Percentiles rank a stretch among this genome's conserved stretches.
Conservation (phyloP, 164 flowering plant species). For the Magnolia sinica region DNA sequence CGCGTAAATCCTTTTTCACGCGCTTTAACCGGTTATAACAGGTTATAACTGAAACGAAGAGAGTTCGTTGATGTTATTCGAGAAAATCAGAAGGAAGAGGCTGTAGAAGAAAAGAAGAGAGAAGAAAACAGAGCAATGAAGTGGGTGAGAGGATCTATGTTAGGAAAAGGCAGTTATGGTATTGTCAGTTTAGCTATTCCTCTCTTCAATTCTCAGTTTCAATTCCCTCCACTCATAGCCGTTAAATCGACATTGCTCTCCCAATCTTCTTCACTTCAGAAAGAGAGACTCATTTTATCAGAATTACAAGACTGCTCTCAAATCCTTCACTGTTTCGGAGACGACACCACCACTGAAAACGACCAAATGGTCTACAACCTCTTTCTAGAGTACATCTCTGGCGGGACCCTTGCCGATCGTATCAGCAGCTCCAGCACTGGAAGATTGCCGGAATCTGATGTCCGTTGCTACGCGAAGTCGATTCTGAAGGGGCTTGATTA, state of each 20-base stretch:
- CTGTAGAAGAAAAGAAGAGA: too few relatives aligned
- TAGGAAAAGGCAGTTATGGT: slow-evolving; percentile 60
- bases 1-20: too few relatives aligned
- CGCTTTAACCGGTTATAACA: too few relatives aligned
- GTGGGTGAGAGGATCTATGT: slow-evolving; percentile 50
- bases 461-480: slow-evolving; percentile 34
- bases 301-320: slow-evolving; percentile 30
- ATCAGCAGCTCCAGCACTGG: slow-evolving; percentile 12
- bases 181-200: slow-evolving; percentile 40
- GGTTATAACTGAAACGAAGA: too few relatives aligned
- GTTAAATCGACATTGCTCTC: slow-evolving; percentile 42
- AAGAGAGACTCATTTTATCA: slow-evolving; percentile 40
- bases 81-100: too few relatives aligned
- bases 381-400: slow-evolving; percentile 52
- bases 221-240: slow-evolving; percentile 33
- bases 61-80: too few relatives aligned
- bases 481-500: slow-evolving; percentile 40
- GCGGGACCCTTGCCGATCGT: slow-evolving; percentile 46
- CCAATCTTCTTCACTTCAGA: slow-evolving; percentile 29
- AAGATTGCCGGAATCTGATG: slow-evolving; percentile 35
- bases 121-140: too few relatives aligned
- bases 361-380: slow-evolving; percentile 47
- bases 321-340: slow-evolving; percentile 46
- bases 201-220: not conserved
- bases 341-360: slow-evolving; percentile 28